These are phyloP conservation scores for Nakazawaea holstii DNA, from an alignment of 805 yeast genomes.

Conservation along the genomic window DNA sequence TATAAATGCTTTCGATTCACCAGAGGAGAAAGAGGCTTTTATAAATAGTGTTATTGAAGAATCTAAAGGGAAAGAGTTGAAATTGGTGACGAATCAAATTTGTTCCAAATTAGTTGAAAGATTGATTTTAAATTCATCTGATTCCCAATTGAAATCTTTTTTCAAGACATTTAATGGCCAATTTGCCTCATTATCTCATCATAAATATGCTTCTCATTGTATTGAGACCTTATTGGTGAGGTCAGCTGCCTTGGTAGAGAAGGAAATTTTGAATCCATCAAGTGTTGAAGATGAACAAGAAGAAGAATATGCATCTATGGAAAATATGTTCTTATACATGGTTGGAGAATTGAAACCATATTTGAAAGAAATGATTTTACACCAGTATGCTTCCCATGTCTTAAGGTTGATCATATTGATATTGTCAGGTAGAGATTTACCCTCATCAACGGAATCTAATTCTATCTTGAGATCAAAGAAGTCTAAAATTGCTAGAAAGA, in stretches of 20 bases:
- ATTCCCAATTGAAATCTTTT: slow-evolving; percentile 57
- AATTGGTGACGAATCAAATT: slow-evolving; percentile 88
- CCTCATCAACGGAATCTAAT: slow-evolving; percentile 62
- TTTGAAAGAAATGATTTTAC: slow-evolving; percentile 52
- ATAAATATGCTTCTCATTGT: slow-evolving; percentile 92
- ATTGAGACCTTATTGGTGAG: slow-evolving; percentile 79
- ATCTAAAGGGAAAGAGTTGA: slow-evolving; percentile 82
- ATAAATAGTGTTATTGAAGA: slow-evolving; percentile 79
- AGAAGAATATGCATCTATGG: slow-evolving; percentile 50
- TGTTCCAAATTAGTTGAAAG: slow-evolving; percentile 92
- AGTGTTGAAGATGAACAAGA: slow-evolving; percentile 29
- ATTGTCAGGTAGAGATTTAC: slow-evolving; percentile 71
- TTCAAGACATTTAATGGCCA: slow-evolving; percentile 69
- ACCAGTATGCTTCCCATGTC: slow-evolving; percentile 87
- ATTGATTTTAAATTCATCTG: slow-evolving; percentile 59
- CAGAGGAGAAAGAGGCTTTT: slow-evolving; percentile 71
- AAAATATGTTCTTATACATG: slow-evolving; percentile 58
- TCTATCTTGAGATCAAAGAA: slow-evolving; percentile 77
- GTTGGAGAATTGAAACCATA: slow-evolving; percentile 62
- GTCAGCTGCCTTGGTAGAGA: slow-evolving; percentile 68
- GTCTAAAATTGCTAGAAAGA: slow-evolving; percentile 85
- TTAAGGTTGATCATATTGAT: slow-evolving; percentile 67
- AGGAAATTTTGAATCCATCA: slow-evolving; percentile 51
- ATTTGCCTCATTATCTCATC: slow-evolving; percentile 70
- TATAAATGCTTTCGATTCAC: slow-evolving; percentile 66